These are phyloP conservation scores for Microstegium vimineum DNA, from an alignment of 176 grass and related monocot genomes.

Conservation along the genomic window DNA sequence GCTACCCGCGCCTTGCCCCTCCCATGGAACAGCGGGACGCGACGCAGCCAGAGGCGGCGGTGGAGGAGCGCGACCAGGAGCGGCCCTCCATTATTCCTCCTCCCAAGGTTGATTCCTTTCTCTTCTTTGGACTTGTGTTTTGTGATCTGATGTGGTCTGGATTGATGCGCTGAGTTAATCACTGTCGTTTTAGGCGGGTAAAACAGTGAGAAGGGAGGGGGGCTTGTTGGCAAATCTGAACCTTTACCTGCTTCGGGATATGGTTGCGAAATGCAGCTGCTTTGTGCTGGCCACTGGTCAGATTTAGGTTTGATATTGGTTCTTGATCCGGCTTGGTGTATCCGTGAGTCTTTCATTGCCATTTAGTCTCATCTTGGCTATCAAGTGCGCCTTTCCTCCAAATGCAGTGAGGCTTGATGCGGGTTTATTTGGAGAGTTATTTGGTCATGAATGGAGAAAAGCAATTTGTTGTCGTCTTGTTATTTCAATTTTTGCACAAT, in stretches of 20 bases:
- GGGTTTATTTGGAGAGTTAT: neutral
- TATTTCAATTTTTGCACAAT: neutral
- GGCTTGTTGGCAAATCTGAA: neutral
- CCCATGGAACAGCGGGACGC: slow-evolving; percentile 52
- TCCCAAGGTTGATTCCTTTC: slow-evolving; percentile 25
- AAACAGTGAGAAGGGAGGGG: neutral
- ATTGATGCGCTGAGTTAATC: neutral
- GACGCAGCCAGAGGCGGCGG: slow-evolving; percentile 27
- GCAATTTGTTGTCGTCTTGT: neutral
- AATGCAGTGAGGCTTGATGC: neutral
- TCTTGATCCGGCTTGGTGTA: neutral
- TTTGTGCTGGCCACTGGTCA: neutral
- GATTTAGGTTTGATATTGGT: neutral
- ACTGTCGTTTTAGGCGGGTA: neutral
- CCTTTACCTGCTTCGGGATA: neutral
- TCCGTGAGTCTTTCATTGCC: neutral
- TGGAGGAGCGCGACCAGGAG: slow-evolving; percentile 22
- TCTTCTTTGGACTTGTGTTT: neutral
- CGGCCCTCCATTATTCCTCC: slow-evolving; percentile 18
- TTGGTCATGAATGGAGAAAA: neutral
- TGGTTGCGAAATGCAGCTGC: neutral
- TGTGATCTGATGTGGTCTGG: neutral
- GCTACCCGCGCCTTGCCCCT: slow-evolving; percentile 14
- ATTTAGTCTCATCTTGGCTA: neutral
- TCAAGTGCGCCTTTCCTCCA: neutral